Evolutionary conservation across 2,329 filamentous ascomycete species (phyloP).

Genomic region (Podosphaera leucotricha): DNA sequence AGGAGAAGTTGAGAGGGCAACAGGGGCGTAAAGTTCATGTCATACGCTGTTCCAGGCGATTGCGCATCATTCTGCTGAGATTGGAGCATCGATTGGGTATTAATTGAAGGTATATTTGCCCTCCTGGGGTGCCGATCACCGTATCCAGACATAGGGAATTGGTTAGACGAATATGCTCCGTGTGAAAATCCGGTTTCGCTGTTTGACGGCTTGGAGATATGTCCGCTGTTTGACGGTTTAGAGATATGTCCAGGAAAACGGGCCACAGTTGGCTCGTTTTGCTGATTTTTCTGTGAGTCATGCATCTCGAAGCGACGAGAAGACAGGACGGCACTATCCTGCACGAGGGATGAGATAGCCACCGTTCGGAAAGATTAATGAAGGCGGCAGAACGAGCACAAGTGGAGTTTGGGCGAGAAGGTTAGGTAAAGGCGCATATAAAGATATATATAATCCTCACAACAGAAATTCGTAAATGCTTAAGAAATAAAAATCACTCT

Average conservation of each 20-base stretch:
- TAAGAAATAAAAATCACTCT: background rate
- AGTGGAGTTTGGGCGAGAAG: background rate
- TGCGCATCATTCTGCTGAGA: slow-evolving; percentile 44
- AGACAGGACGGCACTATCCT: slow-evolving; percentile 66
- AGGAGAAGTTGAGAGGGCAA: slow-evolving; percentile 85
- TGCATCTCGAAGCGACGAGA: slow-evolving; percentile 82
- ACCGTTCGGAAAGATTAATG: slow-evolving; percentile 49
- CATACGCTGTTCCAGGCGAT: slow-evolving; percentile 70
- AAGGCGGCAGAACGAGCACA: slow-evolving; percentile 19
- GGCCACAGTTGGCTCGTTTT: slow-evolving; percentile 30
- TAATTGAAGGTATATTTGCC: slow-evolving; percentile 74
- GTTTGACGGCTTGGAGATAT: slow-evolving; percentile 53
- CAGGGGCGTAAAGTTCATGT: slow-evolving; percentile 96
- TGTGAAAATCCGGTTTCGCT: slow-evolving; percentile 82
- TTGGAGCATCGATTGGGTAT: slow-evolving; percentile 46
- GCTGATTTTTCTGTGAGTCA: slow-evolving; percentile 46
- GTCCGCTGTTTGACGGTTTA: slow-evolving; percentile 60
- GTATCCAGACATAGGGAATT: slow-evolving; percentile 46
- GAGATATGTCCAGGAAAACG: slow-evolving; percentile 49
- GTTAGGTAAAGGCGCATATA: background rate
- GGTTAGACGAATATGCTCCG: slow-evolving; percentile 72
- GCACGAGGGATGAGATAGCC: slow-evolving; percentile 50
- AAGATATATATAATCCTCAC: background rate
- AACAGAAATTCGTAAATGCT: background rate
- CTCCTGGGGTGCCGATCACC: slow-evolving; percentile 69